phyloP scores from a whole-genome alignment of 1,139 yeast genomes.

The Sugiyamaella paludigena region DNA sequence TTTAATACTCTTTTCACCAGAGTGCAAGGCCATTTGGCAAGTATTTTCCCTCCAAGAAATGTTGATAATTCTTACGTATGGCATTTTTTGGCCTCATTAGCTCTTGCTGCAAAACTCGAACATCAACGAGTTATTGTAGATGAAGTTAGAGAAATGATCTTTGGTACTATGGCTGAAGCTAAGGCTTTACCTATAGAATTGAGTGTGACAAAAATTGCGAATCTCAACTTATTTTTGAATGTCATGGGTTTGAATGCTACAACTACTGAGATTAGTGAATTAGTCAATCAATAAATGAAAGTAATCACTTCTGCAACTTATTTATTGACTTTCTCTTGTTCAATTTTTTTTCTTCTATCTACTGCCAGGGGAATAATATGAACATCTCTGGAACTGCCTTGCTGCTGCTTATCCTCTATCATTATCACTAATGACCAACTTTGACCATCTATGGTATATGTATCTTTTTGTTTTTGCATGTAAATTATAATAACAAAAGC shows the following conservation, averaged over 20 bases:
- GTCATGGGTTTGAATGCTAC: constrained; percentile 97
- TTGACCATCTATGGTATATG: too few species aligned
- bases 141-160: constrained; percentile 90
- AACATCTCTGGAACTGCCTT: too few species aligned
- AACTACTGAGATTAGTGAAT: constrained; percentile 40
- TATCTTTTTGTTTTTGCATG: too few species aligned
- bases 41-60: constrained; percentile 73
- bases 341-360: too few species aligned
- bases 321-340: too few species aligned
- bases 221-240: constrained; percentile 87
- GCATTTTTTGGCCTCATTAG: constrained; percentile 95
- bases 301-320: too few species aligned
- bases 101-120: constrained; percentile 86
- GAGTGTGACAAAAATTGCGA: constrained; percentile 62
- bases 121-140: constrained; percentile 95
- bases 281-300: constrained; percentile 19
- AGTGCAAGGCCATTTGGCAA: constrained; percentile 72
- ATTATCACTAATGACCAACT: too few species aligned
- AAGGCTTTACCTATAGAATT: constrained; percentile 58
- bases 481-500: too few species aligned
- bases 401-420: not conserved
- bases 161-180: constrained; percentile 82
- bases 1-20: constrained; percentile 80
- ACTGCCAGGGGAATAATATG: not conserved
- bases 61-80: constrained; percentile 88